Conservation (phyloP, 1,284 basidiomycete genomes). For the Rugosomyces carneus region DNA sequence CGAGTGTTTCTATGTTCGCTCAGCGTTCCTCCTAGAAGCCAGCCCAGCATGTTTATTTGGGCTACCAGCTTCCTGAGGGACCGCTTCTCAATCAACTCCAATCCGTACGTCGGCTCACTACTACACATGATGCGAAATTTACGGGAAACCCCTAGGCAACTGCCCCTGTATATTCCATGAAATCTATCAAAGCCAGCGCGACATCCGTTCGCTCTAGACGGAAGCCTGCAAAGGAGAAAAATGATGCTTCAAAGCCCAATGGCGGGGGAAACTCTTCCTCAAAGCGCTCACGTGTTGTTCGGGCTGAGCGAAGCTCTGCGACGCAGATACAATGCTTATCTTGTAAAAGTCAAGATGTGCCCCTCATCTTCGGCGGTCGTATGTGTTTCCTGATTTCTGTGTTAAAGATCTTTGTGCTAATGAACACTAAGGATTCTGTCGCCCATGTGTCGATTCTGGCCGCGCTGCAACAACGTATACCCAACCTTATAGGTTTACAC, state of each 20-base stretch:
- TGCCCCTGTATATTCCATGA: constrained; percentile 45
- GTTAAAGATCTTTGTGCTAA: background rate
- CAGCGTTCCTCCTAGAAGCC: constrained; percentile 24
- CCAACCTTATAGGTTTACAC: constrained; percentile 9
- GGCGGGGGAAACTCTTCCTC: constrained; percentile 16
- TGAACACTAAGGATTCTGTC: constrained; percentile 42
- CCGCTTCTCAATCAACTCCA: constrained; percentile 52
- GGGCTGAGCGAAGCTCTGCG: constrained; percentile 19
- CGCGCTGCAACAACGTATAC: constrained; percentile 18
- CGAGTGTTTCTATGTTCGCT: background rate
- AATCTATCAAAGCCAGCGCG: constrained; percentile 38
- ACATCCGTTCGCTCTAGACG: constrained; percentile 22
- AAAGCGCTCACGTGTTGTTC: constrained; percentile 28
- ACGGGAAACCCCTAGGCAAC: constrained; percentile 32
- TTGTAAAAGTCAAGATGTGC: constrained; percentile 63
- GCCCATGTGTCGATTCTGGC: constrained; percentile 52
- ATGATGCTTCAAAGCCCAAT: constrained; percentile 1
- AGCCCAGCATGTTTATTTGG: constrained; percentile 44
- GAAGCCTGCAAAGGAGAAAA: constrained; percentile 16
- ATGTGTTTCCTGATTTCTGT: constrained; percentile 24
- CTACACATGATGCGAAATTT: background rate
- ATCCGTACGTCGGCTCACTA: constrained; percentile 32
- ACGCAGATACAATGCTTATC: constrained; percentile 48
- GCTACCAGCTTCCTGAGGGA: constrained; percentile 50
- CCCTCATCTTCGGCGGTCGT: constrained; percentile 66